Base-by-base conservation (phyloP, 441 rosid species). In the Dalechampia spathulata region DNA sequence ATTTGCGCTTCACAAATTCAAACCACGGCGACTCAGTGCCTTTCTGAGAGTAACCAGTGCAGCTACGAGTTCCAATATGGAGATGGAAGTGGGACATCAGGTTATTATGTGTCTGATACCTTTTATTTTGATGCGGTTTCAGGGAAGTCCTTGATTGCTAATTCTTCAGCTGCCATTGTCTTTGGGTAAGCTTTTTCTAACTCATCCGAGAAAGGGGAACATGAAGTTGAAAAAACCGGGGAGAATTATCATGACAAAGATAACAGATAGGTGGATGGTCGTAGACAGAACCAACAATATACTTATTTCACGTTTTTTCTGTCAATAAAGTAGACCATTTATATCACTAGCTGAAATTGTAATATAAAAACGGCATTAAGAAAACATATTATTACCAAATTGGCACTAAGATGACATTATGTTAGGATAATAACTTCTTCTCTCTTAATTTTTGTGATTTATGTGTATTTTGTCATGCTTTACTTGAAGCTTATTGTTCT, bases 41-140 rank as follows among this genome's bases (percentile, higher is more conserved):
- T 82, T 44, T 62, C 81, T 53, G 83, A 78, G 72, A 75, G 55
- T 55, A 82, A 81, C 26, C 83, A 69, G 48, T 89, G 99, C 49
- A 56, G 91, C 74, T 92, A 86, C 67, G 63, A 85, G 6, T 92
- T 89, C 72, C 97, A 92, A 64, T 92, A 92, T 15, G 96, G 95
- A 26, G 98, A 92, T 67, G 96, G 96, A 52, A 92, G 98, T 66
- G 96, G 91, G 26, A 88, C 96, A 12, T 79, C 95, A 0, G 98
- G 98, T 37, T 84, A 77, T 57, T 92, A 92, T 65, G 87, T 88
- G 15, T 65, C 92, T 1, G 98, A 92, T 74, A 41, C 79, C 48
- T 68, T 92, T 63, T 81, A 84, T 48, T 83, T 88, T 28, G 74
- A 81, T 42, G 72, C 85, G 40, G 69, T 89, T 68, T 58, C 80